These are phyloP conservation scores for Moniliophthora roreri DNA, from an alignment of 1,284 basidiomycete genomes.

Conservation along the genomic window DNA sequence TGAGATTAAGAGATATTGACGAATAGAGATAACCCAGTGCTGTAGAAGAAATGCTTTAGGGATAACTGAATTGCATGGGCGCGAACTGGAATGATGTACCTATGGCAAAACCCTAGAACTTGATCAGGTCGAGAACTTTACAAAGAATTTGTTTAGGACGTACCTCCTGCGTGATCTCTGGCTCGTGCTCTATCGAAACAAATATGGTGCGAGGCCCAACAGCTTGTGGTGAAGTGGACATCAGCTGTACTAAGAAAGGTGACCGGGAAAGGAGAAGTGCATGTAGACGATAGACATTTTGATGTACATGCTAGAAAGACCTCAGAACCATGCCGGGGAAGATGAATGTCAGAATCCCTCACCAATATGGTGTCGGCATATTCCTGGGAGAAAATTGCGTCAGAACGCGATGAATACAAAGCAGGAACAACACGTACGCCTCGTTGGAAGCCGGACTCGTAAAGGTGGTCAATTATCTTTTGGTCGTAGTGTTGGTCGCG, in stretches of 20 bases:
- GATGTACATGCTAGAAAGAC: constrained; percentile 63
- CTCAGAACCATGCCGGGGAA: constrained; percentile 8
- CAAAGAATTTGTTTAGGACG: constrained; percentile 24
- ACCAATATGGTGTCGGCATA: constrained; percentile 80
- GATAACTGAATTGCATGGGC: constrained; percentile 4
- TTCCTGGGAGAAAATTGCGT: constrained; percentile 46
- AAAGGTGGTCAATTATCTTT: constrained; percentile 72
- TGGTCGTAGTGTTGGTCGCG: constrained; percentile 58
- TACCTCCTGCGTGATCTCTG: constrained; percentile 82
- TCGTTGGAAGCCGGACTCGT: constrained; percentile 75
- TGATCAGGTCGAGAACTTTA: constrained; percentile 19
- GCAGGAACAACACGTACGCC: constrained; percentile 52
- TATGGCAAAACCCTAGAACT: constrained; percentile 67
- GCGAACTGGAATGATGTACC: constrained; percentile 35
- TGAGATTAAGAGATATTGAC: constrained; percentile 61
- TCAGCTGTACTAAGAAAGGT: constrained; percentile 81
- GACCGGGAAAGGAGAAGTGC: constrained; percentile 84
- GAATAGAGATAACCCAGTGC: constrained; percentile 82
- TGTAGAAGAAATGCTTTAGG: constrained; percentile 24
- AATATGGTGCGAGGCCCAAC: constrained; percentile 67
- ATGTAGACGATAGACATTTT: constrained; percentile 73
- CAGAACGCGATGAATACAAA: constrained; percentile 5
- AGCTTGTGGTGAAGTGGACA: constrained; percentile 68
- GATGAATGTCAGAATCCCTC: constrained; percentile 31
- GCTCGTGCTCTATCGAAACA: constrained; percentile 73